phyloP scores from a whole-genome alignment of 2,329 filamentous ascomycete genomes.

The Cytospora mali region DNA sequence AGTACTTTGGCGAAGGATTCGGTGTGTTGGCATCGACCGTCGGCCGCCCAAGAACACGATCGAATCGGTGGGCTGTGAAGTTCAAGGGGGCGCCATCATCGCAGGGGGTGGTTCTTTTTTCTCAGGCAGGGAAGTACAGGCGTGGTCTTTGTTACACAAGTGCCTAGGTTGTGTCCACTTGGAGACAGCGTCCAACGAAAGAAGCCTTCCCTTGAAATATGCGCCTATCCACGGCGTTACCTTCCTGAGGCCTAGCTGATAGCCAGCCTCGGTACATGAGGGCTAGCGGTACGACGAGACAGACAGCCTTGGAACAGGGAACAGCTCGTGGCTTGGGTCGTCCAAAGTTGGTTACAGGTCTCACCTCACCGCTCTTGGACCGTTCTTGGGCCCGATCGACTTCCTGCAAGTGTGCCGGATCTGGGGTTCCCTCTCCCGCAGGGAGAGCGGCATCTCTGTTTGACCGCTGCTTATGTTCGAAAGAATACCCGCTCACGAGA shows the following conservation, averaged over 20 bases:
- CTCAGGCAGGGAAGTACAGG: constrained; percentile 9
- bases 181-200: constrained; percentile 15
- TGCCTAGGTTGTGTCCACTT: constrained; percentile 9
- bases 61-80: neutral
- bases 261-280: constrained; percentile 23
- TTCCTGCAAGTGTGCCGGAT: constrained; percentile 22
- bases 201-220: constrained; percentile 4
- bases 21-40: neutral
- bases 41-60: neutral
- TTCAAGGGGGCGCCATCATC: neutral
- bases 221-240: constrained; percentile 8
- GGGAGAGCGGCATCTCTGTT: constrained; percentile 20
- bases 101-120: neutral
- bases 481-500: constrained; percentile 10
- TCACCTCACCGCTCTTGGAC: constrained; percentile 21
- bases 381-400: constrained; percentile 17
- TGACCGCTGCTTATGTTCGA: constrained; percentile 8
- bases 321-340: constrained; percentile 22
- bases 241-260: constrained; percentile 15
- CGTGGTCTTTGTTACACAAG: constrained; percentile 17
- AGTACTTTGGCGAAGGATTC: constrained; percentile 4
- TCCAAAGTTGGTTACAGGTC: constrained; percentile 19
- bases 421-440: constrained; percentile 16
- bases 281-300: constrained; percentile 21
- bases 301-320: constrained; percentile 16